Evolutionary conservation across 768 basidiomycete species (phyloP), one percentile per base, ranked within the genome.

Genomic region (Gymnopilus junonius): DNA sequence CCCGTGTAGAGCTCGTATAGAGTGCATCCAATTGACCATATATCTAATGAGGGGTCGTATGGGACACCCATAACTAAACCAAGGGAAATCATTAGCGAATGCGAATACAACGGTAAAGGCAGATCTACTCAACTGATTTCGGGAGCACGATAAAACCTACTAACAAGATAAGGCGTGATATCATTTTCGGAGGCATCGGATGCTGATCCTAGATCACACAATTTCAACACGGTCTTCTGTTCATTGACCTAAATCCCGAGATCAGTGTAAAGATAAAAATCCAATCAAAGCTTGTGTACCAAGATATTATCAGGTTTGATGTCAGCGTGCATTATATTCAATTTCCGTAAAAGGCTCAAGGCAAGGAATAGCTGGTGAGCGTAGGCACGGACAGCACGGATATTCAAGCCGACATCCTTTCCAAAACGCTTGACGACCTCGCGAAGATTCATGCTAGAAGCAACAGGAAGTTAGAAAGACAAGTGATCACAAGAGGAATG

Each of bases 281-380:
- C 10, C 15, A 11, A 50, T 31, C 31, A 35, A 8, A 37, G 21
- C 39, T 23, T 21, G 83, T 89, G 32, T 65, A 95, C 96, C 70
- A 99, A 75, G 43, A 99, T 97, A 73, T 99, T 99, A 74, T 99
- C 97, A 20, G 97, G 97, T 76, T 99, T 99, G 74, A 99, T 93
- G 73, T 99, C 97, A 7, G 97, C 97, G 70, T 99, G 97, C 87
- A 98, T 97, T 62, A 99, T 88, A 67, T 92, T 94, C 62, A 88
- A 85, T 78, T 98, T 98, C 67, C 88, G 87, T 72, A 99, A 80
- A 58, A 96, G 80, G 67, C 91, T 86, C 65, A 99, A 75, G 17
- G 94, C 86, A 56, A 98, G 83, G 77, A 99, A 96, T 56, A 99
- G 87, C 72, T 99, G 97, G 68, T 97, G 94, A 31, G 97, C 90